phyloP scores from a whole-genome alignment of 1,139 yeast genomes.

The Kluyveromyces marxianus region DNA sequence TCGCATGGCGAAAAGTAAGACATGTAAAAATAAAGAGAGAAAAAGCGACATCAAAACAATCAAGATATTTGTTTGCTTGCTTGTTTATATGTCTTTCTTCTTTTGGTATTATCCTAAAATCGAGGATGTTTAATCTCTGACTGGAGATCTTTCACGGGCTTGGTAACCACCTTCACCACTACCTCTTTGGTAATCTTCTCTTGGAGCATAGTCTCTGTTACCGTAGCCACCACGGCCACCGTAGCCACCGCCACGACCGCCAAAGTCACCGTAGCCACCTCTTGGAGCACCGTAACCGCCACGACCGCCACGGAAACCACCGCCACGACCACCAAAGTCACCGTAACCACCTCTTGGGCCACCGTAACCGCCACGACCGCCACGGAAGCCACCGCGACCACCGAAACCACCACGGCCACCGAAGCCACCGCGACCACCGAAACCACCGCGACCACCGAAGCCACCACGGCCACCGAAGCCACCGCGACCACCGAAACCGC shows the following conservation, averaged over 20 bases:
- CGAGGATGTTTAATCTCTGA: constrained; percentile 37
- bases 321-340: constrained; percentile 22
- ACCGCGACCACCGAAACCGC: constrained; percentile 35
- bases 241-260: constrained; percentile 24
- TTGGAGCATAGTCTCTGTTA: constrained; percentile 36
- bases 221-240: constrained; percentile 29
- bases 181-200: constrained; percentile 34
- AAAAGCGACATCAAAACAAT: too few species aligned
- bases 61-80: too few species aligned
- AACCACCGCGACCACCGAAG: constrained; percentile 17
- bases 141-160: constrained; percentile 51
- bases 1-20: too few species aligned
- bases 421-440: constrained; percentile 22
- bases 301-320: constrained; percentile 21
- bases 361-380: constrained; percentile 32
- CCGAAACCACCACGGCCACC: constrained; percentile 28
- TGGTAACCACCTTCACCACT: constrained; percentile 10
- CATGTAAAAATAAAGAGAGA: too few species aligned
- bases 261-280: constrained; percentile 24
- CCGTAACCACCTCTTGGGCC: constrained; percentile 27
- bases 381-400: constrained; percentile 29
- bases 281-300: constrained; percentile 23
- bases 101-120: too few species aligned
- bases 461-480: constrained; percentile 32
- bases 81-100: too few species aligned